Conservation (phyloP, 139 green algal genomes). For the Chlorella vulgaris region DNA sequence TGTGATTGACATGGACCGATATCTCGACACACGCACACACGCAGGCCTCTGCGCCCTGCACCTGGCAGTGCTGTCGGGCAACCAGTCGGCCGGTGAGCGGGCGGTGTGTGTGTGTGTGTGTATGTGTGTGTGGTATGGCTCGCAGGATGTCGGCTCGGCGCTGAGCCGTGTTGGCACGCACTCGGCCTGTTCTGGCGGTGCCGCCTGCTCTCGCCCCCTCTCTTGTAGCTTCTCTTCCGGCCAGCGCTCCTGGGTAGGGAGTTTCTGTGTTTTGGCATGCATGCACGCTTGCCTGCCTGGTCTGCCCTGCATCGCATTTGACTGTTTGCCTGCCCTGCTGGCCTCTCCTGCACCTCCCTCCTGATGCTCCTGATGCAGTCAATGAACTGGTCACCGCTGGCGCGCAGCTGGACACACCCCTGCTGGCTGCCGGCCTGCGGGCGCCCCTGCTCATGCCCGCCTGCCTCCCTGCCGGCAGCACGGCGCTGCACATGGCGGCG, state of each 20-base stretch:
- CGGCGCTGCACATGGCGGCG: conserved; percentile 26
- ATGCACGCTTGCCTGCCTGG: too few relatives aligned
- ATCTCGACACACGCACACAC: conserved; percentile 16
- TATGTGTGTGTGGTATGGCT: not conserved
- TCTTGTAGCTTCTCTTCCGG: too few relatives aligned
- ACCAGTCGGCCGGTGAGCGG: not conserved
- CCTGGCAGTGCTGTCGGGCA: conserved; percentile 20
- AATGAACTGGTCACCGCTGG: conserved; percentile 5
- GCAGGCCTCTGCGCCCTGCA: conserved; percentile 23
- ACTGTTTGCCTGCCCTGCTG: not conserved
- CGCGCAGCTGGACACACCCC: conserved; percentile 24
- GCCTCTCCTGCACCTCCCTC: not conserved
- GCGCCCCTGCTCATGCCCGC: not conserved
- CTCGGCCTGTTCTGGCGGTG: not conserved
- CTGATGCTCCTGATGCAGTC: conserved; percentile 1
- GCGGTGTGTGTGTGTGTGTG: not conserved
- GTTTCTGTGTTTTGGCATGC: too few relatives aligned
- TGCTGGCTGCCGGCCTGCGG: conserved; percentile 9
- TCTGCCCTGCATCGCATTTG: too few relatives aligned
- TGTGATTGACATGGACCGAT: conserved; percentile 8
- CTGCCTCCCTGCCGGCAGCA: conserved; percentile 4
- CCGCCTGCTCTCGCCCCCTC: not conserved
- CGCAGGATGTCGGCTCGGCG: too few relatives aligned
- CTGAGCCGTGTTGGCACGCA: too few relatives aligned
- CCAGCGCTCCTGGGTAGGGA: too few relatives aligned